A percentile compares a stretch with the other conserved stretches of the same genome.
These are phyloP conservation scores for Funneliformis mosseae DNA, from an alignment of 192 early-diverging fungal genomes.

Conservation along the genomic window DNA sequence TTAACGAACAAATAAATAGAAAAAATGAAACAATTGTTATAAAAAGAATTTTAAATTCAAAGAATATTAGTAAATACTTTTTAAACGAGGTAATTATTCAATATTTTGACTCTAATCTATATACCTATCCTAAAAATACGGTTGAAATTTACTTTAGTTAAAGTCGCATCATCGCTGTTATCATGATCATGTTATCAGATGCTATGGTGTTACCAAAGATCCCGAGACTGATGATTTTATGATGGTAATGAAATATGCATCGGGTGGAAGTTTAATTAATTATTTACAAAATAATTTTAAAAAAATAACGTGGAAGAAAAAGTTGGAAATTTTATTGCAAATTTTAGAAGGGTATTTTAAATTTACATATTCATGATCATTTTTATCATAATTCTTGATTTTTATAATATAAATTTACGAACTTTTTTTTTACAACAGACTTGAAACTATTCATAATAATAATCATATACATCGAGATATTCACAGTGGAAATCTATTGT, in stretches of 20 bases:
- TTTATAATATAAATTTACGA: too few relatives aligned
- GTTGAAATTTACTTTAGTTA: background rate
- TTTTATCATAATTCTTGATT: too few relatives aligned
- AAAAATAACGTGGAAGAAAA: background rate
- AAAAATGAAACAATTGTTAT: background rate
- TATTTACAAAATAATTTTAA: constrained; percentile 4
- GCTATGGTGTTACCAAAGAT: background rate
- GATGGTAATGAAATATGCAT: constrained; percentile 17
- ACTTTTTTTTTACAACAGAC: background rate
- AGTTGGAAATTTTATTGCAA: background rate
- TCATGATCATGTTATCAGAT: background rate
- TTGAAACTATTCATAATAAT: background rate
- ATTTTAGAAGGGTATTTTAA: background rate
- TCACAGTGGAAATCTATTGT: constrained; percentile 7
- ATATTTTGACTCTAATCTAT: background rate
- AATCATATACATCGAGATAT: constrained; percentile 14
- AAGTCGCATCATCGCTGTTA: background rate
- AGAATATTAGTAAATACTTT: background rate
- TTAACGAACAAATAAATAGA: too few relatives aligned
- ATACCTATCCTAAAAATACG: too few relatives aligned
- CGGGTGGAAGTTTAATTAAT: background rate
- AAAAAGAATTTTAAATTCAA: background rate
- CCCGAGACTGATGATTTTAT: background rate
- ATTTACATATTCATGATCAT: too few relatives aligned
- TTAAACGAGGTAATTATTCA: background rate